Percentiles rank a stretch among this genome's conserved stretches.
These are phyloP conservation scores for Diaporthe ilicicola DNA, from an alignment of 2,329 filamentous ascomycete genomes.

Conservation along the genomic window DNA sequence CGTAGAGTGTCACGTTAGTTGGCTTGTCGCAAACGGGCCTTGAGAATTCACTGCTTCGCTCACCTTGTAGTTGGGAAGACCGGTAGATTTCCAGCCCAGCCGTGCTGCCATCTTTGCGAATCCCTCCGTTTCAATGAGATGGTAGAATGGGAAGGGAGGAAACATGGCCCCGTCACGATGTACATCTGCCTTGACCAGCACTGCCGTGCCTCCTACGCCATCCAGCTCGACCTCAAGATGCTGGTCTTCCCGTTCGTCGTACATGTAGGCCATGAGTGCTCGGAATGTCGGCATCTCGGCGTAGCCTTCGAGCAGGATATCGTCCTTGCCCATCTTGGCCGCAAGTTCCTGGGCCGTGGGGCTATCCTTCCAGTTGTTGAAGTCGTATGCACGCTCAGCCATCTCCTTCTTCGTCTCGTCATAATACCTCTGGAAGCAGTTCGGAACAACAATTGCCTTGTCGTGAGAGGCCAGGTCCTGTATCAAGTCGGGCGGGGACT, in stretches of 20 bases:
- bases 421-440: slow-evolving; percentile 90
- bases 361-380: slow-evolving; percentile 97
- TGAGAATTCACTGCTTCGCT: slow-evolving; percentile 43
- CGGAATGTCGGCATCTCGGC: slow-evolving; percentile 92
- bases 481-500: slow-evolving; percentile 84
- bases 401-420: slow-evolving; percentile 74
- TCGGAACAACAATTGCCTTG: slow-evolving; percentile 91
- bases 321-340: slow-evolving; percentile 84
- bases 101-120: slow-evolving; percentile 97
- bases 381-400: slow-evolving; percentile 89
- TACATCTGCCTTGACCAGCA: slow-evolving; percentile 95
- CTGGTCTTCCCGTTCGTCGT: slow-evolving; percentile 62
- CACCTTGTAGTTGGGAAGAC: slow-evolving; percentile 98
- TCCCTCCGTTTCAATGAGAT: slow-evolving; percentile 96
- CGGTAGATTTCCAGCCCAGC: slow-evolving; percentile 84
- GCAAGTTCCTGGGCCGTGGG: slow-evolving; percentile 79
- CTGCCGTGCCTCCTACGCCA: slow-evolving; percentile 90
- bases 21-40: neutral
- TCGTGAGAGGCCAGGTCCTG: slow-evolving; percentile 90
- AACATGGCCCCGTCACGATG: slow-evolving; percentile 99
- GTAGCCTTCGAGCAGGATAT: slow-evolving; percentile 94
- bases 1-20: slow-evolving; percentile 23
- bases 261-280: slow-evolving; percentile 88
- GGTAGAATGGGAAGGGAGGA: slow-evolving; percentile 93
- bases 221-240: slow-evolving; percentile 79